Evolutionary conservation across 345 rosid genomes (phyloP), one percentile per base, ranked within the genome.

Genomic region (Gossypium sturtianum): DNA sequence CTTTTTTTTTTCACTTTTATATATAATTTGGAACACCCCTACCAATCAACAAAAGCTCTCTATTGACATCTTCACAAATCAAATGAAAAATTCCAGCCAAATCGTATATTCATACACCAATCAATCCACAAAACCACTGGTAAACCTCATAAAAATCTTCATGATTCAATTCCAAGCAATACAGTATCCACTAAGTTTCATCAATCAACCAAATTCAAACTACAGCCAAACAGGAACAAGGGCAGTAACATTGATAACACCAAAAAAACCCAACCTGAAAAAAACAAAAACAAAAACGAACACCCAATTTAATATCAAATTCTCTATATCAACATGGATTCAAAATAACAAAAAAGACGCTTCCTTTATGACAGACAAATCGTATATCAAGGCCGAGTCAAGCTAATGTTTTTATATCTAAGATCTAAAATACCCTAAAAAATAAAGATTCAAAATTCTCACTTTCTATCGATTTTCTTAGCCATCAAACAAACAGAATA

Each of bases 71-170:
- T 48, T 53, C 78, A 49, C 12, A 47, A 60, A 71, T 27, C 74
- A 43, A 78, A 70, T 47, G 52, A 67, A 72, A 43, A n/a, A 34
- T 23, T 62, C 15, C 41, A 77, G 71, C 61, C 41, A 43, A 60
- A 17, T 15, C 0, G 56, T 23, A 69, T 72, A 62, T 59, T 29
- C 51, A 47, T 66, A 71, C 72, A 78, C 86, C 75, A 70, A 81
- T 89, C 89, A 87, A 71, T 87, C 90, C 43, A 87, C 91, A 84
- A 89, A 89, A 48, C 91, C 91, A 81, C 80, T 83, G 75, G 77
- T 84, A 78, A 87, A 83, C 58, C 78, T 84, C 87, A 83, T 75
- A 19, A 83, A 75, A 66, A 83, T 89, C 90, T 88, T 83, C 92
- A 86, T 84, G 75, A 56, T 75, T 80, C 82, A 86, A 27, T 47